These are phyloP conservation scores for Tylopilus intermedius DNA, from an alignment of 768 basidiomycete species.

Conservation along the genomic window DNA sequence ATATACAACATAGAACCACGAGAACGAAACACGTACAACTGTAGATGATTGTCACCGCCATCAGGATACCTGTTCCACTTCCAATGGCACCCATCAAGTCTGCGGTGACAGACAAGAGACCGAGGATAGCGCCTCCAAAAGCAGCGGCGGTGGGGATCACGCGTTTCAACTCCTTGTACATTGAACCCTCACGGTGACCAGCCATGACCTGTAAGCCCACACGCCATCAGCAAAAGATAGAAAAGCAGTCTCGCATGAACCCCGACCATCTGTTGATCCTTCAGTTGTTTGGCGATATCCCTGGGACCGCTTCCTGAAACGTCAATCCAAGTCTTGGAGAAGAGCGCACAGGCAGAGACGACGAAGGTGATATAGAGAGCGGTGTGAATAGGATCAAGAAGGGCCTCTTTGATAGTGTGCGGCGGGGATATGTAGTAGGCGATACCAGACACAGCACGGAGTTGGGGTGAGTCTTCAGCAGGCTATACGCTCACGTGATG, in stretches of 20 bases:
- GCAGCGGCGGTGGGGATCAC: conserved; percentile 98
- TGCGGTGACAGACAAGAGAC: conserved; percentile 83
- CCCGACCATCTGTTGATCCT: conserved; percentile 94
- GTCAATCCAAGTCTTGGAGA: conserved; percentile 99
- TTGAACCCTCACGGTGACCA: conserved; percentile 91
- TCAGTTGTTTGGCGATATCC: conserved; percentile 96
- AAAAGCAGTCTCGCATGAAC: neutral
- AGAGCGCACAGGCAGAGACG: conserved; percentile 89
- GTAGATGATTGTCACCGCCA: conserved; percentile 98
- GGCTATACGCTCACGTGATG: conserved; percentile 50
- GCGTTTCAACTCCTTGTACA: conserved; percentile 99
- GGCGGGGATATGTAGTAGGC: conserved; percentile 98
- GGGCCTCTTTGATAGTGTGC: conserved; percentile 82
- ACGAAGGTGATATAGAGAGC: conserved; percentile 88
- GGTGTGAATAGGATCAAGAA: conserved; percentile 93
- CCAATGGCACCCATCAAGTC: conserved; percentile 96
- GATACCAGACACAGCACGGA: conserved; percentile 84
- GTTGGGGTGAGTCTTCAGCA: conserved; percentile 88
- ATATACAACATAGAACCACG: neutral
- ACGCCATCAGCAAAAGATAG: neutral
- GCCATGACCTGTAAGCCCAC: conserved; percentile 56
- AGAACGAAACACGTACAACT: conserved; percentile 40
- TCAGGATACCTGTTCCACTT: conserved; percentile 91
- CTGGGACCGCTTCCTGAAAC: conserved; percentile 94
- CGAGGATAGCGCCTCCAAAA: conserved; percentile 95